phyloP scores from a whole-genome alignment of 345 rosid species.

The Eucalyptus virginea region DNA sequence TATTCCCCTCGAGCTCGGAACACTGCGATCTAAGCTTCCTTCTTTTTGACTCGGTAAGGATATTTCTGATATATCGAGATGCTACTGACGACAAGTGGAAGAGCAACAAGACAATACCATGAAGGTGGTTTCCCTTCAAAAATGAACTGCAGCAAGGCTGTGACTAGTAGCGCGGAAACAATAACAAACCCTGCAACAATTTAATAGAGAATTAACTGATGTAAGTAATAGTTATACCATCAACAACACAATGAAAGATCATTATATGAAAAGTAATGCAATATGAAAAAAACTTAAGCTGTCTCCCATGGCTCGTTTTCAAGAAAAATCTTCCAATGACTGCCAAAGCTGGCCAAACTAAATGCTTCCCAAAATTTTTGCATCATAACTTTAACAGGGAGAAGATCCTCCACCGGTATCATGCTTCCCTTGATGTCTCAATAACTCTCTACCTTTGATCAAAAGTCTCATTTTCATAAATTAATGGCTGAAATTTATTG shows the following conservation, averaged over 20 bases:
- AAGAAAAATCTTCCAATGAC: background rate
- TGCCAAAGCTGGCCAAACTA: background rate
- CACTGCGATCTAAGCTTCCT: conserved; percentile 36
- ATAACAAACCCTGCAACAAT: conserved; percentile 82
- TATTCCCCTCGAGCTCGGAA: background rate
- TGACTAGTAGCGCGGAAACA: conserved; percentile 89
- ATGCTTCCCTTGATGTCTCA: background rate
- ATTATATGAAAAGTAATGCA: background rate
- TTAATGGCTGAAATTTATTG: background rate
- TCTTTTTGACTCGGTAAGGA: conserved; percentile 60
- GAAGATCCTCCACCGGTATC: background rate
- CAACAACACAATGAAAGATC: background rate
- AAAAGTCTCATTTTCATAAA: background rate
- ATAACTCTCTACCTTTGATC: background rate
- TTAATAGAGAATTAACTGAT: background rate
- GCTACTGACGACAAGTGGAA: conserved; percentile 79
- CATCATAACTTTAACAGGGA: background rate
- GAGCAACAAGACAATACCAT: conserved; percentile 53
- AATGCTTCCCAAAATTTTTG: background rate
- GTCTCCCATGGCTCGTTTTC: background rate
- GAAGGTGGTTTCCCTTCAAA: conserved; percentile 94
- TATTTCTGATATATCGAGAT: conserved; percentile 84
- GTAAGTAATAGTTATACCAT: background rate
- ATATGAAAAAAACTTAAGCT: background rate
- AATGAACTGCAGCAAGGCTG: conserved; percentile 79